Percentiles rank a stretch among this genome's conserved stretches.
These are phyloP conservation scores for Rhizophagus prolifer DNA, from an alignment of 192 early-diverging fungal genomes.

Conservation along the genomic window DNA sequence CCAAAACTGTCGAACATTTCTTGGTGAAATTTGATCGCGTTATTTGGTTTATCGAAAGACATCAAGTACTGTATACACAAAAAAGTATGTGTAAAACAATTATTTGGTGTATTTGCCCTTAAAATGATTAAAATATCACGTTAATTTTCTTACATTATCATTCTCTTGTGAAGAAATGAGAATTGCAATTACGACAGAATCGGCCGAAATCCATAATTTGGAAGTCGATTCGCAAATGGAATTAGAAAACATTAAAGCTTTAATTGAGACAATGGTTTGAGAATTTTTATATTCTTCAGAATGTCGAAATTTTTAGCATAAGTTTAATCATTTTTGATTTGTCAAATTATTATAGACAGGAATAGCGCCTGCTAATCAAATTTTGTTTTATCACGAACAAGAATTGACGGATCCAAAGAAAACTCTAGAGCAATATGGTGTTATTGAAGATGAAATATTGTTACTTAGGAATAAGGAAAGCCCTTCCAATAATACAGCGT, in stretches of 20 bases:
- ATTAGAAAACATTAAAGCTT: conserved; percentile 73
- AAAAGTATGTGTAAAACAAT: neutral
- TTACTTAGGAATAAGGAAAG: conserved; percentile 52
- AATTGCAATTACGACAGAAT: conserved; percentile 56
- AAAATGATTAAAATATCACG: neutral
- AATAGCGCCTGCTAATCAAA: conserved; percentile 63
- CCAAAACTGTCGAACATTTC: neutral
- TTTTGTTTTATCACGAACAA: conserved; percentile 64
- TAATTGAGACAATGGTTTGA: conserved; percentile 79
- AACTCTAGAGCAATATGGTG: conserved; percentile 63
- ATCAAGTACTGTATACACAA: neutral
- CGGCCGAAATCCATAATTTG: conserved; percentile 60
- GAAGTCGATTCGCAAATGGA: conserved; percentile 76
- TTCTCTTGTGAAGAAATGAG: conserved; percentile 45
- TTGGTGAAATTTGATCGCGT: neutral
- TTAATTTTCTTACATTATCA: neutral
- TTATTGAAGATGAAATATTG: conserved; percentile 75
- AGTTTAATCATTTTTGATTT: neutral
- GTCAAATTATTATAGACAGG: conserved; percentile 48
- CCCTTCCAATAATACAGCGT: conserved; percentile 25
- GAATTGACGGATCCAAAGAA: conserved; percentile 59
- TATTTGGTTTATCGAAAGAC: neutral
- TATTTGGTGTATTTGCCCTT: conserved; percentile 3
- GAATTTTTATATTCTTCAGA: neutral
- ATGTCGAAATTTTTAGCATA: conserved; percentile 1